Evolutionary conservation across 2,329 filamentous ascomycete species (phyloP), one percentile per base, ranked within the genome.

Genomic region (Penicillium sp.): DNA sequence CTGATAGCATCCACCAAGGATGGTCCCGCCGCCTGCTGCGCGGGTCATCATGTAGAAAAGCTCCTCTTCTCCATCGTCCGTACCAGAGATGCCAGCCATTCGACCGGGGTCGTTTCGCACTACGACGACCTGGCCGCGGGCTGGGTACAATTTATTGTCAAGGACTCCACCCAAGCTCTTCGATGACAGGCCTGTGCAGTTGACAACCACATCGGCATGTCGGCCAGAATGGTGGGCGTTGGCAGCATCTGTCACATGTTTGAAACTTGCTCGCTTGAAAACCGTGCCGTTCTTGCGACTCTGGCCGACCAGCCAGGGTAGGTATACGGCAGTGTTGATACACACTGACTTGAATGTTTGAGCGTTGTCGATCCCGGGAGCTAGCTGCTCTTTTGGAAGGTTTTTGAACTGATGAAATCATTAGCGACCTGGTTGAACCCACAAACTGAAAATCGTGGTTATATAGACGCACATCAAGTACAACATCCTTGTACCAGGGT

Each of bases 241-340:
- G 1, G 85, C 82, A 0, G 92, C 92, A 47, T 96, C 90, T 0
- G 82, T 78, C 62, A 98, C 85, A 75, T 97, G 91, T n/a, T 79
- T 77, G 51, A 93, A 77, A 1, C 84, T 75, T 3, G 79, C 86
- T 21, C 91, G 86, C 69, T 86, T 85, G 70, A 94, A 81, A 1
- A 87, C 81, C 7, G 91, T 90, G 30, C 92, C 91, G 60, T 88
- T 86, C 69, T 87, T 88, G 30, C 91, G 83, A 75, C 92, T 96
- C 78, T 95, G 89, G 0, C 91, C 90, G 0, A 91, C 82, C 0
- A 98, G 88, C 87, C 91, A 97, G 4, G 91, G 88, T 2, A 97
- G 86, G 78, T 97, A 98, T 61, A 97, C 79, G 47, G 91, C 87
- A 0, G 91, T 91, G 79, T 98, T 97, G 75, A 97, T 94, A 79